Conservation (phyloP, 371 early-diverging fungal species). For the Mucor velutinosus region DNA sequence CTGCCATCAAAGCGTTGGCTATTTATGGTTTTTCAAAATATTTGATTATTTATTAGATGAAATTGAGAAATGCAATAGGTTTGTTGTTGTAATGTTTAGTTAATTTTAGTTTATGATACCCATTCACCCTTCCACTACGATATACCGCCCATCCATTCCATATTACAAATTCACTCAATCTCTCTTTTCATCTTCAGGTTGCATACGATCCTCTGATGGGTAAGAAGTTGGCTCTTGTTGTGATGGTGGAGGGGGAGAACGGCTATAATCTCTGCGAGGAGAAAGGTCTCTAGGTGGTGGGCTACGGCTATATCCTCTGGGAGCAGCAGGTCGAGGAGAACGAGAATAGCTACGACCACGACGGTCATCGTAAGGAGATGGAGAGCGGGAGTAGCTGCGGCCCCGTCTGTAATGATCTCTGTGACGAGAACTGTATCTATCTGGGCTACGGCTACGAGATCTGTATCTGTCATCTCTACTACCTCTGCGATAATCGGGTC, state of each 20-base stretch:
- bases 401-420: constrained; percentile 4
- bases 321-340: constrained; percentile 2
- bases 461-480: not conserved
- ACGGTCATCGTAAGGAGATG: constrained; percentile 13
- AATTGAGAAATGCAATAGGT: not conserved
- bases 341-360: constrained; percentile 9
- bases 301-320: not conserved
- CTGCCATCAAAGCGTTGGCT: constrained; percentile 13
- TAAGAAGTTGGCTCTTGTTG: not conserved
- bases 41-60: not conserved
- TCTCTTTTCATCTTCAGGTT: not conserved
- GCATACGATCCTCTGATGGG: not conserved
- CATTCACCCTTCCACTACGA: not conserved
- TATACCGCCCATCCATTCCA: not conserved
- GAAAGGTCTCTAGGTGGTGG: not conserved
- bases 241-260: not conserved
- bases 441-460: constrained; percentile 11
- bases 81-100: not conserved
- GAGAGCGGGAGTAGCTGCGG: constrained; percentile 18
- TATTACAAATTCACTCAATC: not conserved
- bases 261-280: not conserved
- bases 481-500: constrained; percentile 1
- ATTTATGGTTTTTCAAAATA: not conserved
- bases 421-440: constrained; percentile 2
- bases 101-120: not conserved